Evolutionary conservation across 129 eudicot genomes (phyloP).

Genomic region (Pulicaria dysenterica): DNA sequence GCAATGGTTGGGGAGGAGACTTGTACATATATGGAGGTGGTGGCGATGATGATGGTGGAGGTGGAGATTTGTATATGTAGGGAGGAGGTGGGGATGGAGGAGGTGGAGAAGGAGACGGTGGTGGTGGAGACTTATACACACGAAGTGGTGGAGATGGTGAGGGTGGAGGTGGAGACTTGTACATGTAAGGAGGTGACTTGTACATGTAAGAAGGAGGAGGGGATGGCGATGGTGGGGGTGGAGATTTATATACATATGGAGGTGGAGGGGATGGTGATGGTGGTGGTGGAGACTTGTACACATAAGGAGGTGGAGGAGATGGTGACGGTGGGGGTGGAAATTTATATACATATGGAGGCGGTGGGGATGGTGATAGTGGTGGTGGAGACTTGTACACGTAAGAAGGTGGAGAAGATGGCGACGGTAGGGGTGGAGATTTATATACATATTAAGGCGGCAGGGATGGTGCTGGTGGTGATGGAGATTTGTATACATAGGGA

Average conservation of each 20-base stretch:
- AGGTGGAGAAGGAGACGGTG: not conserved
- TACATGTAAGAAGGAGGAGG: conserved; percentile 17
- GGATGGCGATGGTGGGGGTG: not conserved
- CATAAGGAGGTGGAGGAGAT: not conserved
- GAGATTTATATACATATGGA: conserved; percentile 6
- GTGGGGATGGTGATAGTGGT: not conserved
- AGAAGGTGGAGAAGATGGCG: conserved; percentile 11
- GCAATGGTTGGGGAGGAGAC: not conserved
- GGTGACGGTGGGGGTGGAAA: not conserved
- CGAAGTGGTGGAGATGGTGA: not conserved
- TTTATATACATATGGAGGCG: not conserved
- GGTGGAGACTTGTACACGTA: not conserved
- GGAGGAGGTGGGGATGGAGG: conserved; percentile 5
- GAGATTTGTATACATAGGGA: not conserved
- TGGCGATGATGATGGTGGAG: not conserved
- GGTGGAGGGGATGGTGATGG: not conserved
- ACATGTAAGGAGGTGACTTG: not conserved
- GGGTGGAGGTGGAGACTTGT: not conserved
- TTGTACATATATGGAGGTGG: conserved; percentile 10
- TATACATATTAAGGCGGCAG: not conserved
- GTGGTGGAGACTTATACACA: not conserved
- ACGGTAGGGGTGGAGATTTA: not conserved
- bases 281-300: not conserved
- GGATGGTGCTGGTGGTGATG: not conserved
- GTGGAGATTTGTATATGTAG: conserved; percentile 10